Conservation (phyloP, 177 flowering plant genomes). For the Vitis hybrid region DNA sequence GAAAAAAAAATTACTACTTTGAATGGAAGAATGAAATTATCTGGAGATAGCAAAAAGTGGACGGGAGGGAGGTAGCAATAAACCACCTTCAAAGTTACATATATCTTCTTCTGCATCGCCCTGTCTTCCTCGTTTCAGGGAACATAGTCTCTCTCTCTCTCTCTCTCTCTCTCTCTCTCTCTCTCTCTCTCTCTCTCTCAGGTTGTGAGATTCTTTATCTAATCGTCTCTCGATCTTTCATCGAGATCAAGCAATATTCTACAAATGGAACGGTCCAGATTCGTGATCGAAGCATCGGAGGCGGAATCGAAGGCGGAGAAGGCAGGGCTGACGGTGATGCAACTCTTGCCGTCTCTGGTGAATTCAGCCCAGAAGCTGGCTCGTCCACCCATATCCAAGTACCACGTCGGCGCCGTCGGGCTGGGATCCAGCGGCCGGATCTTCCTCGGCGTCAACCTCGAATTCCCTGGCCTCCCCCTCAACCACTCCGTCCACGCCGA, state of each 20-base stretch:
- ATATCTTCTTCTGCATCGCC: background rate
- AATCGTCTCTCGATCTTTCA: too few relatives aligned
- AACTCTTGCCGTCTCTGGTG: slow-evolving; percentile 67
- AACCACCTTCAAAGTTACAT: too few relatives aligned
- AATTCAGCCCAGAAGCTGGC: slow-evolving; percentile 57
- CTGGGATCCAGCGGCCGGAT: slow-evolving; percentile 71
- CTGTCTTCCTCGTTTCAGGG: slow-evolving; percentile 9
- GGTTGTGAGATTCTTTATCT: too few relatives aligned
- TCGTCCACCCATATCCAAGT: slow-evolving; percentile 80
- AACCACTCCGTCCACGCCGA: slow-evolving; percentile 93
- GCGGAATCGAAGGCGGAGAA: too few relatives aligned
- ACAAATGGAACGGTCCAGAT: slow-evolving; percentile 40
- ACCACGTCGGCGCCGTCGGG: slow-evolving; percentile 74
- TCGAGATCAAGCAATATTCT: too few relatives aligned
- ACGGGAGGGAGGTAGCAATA: background rate
- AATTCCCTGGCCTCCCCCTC: slow-evolving; percentile 83
- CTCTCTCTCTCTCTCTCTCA: background rate
- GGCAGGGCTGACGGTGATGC: slow-evolving; percentile 31
- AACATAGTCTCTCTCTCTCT: slow-evolving; percentile 3
- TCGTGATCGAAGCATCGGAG: slow-evolving; percentile 49
- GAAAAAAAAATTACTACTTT: too few relatives aligned
- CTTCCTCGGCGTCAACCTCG: slow-evolving; percentile 83
- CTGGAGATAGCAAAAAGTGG: too few relatives aligned
- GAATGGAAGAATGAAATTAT: too few relatives aligned
- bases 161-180: background rate